phyloP scores from a whole-genome alignment of 495 filamentous ascomycete species.

The Xylaria flabelliformis region DNA sequence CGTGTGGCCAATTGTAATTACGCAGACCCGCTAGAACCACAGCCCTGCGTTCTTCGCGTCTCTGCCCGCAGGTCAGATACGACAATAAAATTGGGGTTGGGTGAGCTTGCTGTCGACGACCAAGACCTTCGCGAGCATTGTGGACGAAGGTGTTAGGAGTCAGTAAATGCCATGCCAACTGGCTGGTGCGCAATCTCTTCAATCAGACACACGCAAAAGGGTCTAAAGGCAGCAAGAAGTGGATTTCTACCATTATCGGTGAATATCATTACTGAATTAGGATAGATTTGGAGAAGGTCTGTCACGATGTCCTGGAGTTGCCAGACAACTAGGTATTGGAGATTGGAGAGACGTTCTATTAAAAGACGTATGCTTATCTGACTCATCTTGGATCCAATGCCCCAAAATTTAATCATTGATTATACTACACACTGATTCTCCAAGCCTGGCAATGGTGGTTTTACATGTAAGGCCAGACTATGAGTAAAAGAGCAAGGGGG shows the following conservation, averaged over 20 bases:
- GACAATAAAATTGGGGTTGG: not conserved
- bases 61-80: not conserved
- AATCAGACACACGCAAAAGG: not conserved
- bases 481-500: not conserved
- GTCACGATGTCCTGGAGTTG: conserved; percentile 6
- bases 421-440: not conserved
- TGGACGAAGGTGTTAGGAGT: not conserved
- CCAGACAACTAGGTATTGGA: not conserved
- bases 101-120: not conserved
- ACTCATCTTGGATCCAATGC: not conserved
- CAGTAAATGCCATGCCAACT: not conserved
- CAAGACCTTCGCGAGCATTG: not conserved
- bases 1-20: not conserved
- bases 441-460: not conserved
- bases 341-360: not conserved
- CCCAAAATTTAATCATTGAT: not conserved
- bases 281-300: not conserved
- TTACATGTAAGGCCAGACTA: not conserved
- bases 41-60: not conserved
- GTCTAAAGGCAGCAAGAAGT: conserved; percentile 8
- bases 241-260: not conserved
- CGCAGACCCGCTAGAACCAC: not conserved
- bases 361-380: not conserved
- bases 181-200: not conserved
- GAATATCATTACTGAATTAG: not conserved